Base-by-base conservation (phyloP, 164 flowering plant species). In the Cinnamomum micranthum region DNA sequence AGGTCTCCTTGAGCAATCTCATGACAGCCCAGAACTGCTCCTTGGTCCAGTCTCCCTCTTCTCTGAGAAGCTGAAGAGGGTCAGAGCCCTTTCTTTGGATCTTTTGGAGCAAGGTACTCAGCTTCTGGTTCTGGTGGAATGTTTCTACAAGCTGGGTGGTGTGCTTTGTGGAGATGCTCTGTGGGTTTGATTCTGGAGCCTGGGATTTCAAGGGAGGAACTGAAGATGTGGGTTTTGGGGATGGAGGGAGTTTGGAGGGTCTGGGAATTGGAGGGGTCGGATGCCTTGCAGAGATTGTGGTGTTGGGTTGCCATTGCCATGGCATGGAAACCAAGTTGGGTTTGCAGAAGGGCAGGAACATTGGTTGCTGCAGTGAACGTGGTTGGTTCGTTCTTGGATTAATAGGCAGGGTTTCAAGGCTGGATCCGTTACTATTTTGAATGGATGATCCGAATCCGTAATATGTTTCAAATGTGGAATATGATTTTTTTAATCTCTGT, bases 21-120 rank as follows among this genome's bases (percentile, higher is more conserved):
- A 85, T 64, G 22, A 82, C 89, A 41, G 82, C 81, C 93, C 93
- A 89, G 79, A 89, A 88, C 66, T 78, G 80, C 10, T 84, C 83
- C 62, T 82, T 74, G 80, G 63, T 81, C 93, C 90, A 89, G 78
- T 89, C 89, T 23, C 88, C 93, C 58, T 86, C 88, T 6, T 86
- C 82, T 50, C 69, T 64, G 69, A 87, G 87, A 50, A 86, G 59
- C 62, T 71, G 82, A 52, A 84, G 28, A 74, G 90, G 86, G 80
- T 72, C 80, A 0, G 84, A 78, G n/a, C 69, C 71, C 41, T 51
- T 60, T 17, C 24, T 50, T 55, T 55, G 33, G 75, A 89, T 84
- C 80, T 80, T 80, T 3, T 71, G 75, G 24, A 86, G 71, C 71
- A 89, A 78, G 69, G 73, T 62, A 33, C 50, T 79, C 71, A 85